phyloP scores from a whole-genome alignment of 495 filamentous ascomycete species.

The Talaromyces proteolyticus region DNA sequence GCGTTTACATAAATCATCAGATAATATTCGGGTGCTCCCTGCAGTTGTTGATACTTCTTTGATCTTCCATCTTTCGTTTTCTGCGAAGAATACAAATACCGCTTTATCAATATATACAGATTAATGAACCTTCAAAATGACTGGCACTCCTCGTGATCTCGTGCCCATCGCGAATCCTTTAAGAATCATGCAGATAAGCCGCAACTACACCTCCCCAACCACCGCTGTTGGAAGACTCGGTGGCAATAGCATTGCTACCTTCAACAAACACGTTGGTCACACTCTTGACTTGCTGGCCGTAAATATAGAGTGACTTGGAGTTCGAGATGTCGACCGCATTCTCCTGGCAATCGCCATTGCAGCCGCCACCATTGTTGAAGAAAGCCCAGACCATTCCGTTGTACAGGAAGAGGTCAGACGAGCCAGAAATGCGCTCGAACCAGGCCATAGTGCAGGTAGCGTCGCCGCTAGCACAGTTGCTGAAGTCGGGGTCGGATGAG shows the following conservation, averaged over 20 bases:
- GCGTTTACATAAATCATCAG: too few relatives aligned
- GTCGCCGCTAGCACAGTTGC: conserved; percentile 24
- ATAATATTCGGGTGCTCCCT: too few relatives aligned
- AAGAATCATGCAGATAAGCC: conserved; percentile 27
- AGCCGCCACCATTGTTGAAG: conserved; percentile 37
- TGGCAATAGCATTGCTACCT: conserved; percentile 20
- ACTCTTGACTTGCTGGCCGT: conserved; percentile 35
- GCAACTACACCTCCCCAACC: conserved; percentile 55
- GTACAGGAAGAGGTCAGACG: conserved; percentile 48
- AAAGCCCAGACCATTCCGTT: conserved; percentile 48
- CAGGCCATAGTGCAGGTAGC: conserved; percentile 35
- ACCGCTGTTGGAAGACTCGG: conserved; percentile 40
- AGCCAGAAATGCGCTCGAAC: conserved; percentile 28
- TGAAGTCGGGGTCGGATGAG: conserved; percentile 37
- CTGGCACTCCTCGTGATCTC: background rate
- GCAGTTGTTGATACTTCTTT: too few relatives aligned
- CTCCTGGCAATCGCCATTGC: conserved; percentile 34
- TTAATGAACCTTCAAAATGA: background rate
- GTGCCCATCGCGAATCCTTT: background rate
- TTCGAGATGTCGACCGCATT: conserved; percentile 31
- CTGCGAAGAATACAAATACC: too few relatives aligned
- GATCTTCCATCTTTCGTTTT: too few relatives aligned
- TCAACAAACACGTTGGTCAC: conserved; percentile 35
- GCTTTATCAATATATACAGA: background rate
- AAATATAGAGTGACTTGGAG: conserved; percentile 29